A percentile compares a stretch with the other conserved stretches of the same genome.
These are phyloP conservation scores for Malus hybrid DNA, from an alignment of 331 rosid species.

Conservation along the genomic window DNA sequence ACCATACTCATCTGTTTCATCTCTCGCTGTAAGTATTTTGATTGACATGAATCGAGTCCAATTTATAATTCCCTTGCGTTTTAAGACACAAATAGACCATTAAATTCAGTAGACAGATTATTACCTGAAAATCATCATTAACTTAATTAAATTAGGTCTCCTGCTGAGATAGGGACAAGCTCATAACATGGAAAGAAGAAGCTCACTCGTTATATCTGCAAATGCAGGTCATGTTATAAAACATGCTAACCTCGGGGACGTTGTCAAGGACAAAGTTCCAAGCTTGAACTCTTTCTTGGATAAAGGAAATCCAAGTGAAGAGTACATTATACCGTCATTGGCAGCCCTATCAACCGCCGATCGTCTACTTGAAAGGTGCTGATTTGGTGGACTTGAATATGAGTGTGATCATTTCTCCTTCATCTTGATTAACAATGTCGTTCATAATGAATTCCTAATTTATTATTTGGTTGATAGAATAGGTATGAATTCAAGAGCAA, in stretches of 20 bases:
- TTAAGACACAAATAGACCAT: not conserved
- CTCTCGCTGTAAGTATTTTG: not conserved
- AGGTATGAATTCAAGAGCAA: slow-evolving; percentile 81
- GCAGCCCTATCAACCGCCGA: slow-evolving; percentile 42
- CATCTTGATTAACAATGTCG: too few species aligned
- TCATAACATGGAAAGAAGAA: not conserved
- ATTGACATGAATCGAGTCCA: not conserved
- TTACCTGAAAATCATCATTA: not conserved
- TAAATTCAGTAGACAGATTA: not conserved
- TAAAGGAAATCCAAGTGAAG: slow-evolving; percentile 35
- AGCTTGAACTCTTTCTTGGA: slow-evolving; percentile 52
- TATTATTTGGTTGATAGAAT: slow-evolving; percentile 25
- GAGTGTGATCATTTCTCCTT: too few species aligned
- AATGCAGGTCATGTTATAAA: slow-evolving; percentile 54
- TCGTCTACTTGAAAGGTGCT: slow-evolving; percentile 8
- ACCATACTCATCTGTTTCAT: not conserved
- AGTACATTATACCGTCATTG: slow-evolving; percentile 59
- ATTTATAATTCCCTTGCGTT: not conserved
- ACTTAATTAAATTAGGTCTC: not conserved
- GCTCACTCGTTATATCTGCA: not conserved
- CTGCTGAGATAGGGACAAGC: not conserved
- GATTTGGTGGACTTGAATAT: not conserved
- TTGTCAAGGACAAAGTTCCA: slow-evolving; percentile 60
- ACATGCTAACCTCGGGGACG: slow-evolving; percentile 55
- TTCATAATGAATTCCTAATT: not conserved